These are phyloP conservation scores for Colletotrichum cordylinicola DNA, from an alignment of 2,329 filamentous ascomycete species.

Conservation along the genomic window DNA sequence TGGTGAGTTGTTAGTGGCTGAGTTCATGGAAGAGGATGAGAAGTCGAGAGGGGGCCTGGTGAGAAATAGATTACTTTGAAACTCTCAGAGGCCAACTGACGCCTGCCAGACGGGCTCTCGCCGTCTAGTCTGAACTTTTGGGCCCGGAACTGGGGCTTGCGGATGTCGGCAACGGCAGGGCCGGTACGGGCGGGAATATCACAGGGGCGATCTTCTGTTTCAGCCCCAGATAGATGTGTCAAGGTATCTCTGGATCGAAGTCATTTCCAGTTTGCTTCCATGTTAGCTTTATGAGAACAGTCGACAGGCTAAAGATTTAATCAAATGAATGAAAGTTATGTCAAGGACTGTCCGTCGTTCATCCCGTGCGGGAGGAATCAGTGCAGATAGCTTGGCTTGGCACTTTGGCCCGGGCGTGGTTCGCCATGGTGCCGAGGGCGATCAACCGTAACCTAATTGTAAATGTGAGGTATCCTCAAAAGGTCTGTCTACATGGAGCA, in stretches of 20 bases:
- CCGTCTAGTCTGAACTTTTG: background rate
- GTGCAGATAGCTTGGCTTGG: background rate
- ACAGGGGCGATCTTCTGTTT: background rate
- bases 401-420: background rate
- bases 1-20: background rate
- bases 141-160: background rate
- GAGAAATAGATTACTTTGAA: background rate
- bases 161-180: background rate
- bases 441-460: background rate
- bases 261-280: rapidly evolving
- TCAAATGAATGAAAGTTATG: background rate
- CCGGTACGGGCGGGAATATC: background rate
- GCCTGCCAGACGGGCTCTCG: background rate
- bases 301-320: background rate
- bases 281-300: rapidly evolving
- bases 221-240: background rate
- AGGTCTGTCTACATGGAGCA: background rate
- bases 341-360: background rate
- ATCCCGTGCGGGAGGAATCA: background rate
- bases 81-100: background rate
- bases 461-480: background rate
- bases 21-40: background rate
- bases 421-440: background rate
- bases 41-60: background rate
- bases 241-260: background rate